Percentiles rank a stretch among this genome's conserved stretches.
These are phyloP conservation scores for Viola odorata DNA, from an alignment of 345 rosid species.

Conservation along the genomic window DNA sequence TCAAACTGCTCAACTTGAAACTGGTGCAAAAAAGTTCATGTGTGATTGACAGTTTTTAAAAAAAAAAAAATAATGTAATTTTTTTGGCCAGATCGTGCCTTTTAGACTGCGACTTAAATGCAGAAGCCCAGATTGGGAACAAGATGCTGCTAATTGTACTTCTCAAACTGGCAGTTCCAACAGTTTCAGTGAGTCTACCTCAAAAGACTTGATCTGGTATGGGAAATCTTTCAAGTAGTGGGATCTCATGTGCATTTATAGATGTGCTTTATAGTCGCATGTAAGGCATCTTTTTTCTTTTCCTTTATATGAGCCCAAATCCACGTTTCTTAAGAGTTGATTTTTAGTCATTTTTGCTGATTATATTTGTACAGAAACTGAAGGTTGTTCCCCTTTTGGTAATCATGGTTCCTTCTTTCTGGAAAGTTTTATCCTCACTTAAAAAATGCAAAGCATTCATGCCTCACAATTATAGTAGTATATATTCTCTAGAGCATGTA, in stretches of 20 bases:
- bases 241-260: background rate
- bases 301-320: background rate
- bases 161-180: slow-evolving; percentile 24
- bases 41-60: background rate
- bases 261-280: background rate
- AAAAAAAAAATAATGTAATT: background rate
- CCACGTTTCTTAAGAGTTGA: background rate
- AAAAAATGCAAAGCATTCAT: too few relatives aligned
- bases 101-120: slow-evolving; percentile 53
- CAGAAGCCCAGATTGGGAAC: slow-evolving; percentile 34
- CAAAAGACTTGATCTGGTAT: slow-evolving; percentile 72
- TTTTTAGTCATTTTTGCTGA: background rate
- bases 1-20: background rate
- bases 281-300: background rate
- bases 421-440: too few relatives aligned
- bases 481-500: background rate
- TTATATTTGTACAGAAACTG: background rate
- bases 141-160: slow-evolving; percentile 22
- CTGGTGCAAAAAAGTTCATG: background rate
- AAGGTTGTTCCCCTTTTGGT: background rate
- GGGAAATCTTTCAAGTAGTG: slow-evolving; percentile 1
- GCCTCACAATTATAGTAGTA: too few relatives aligned
- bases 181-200: slow-evolving; percentile 19
- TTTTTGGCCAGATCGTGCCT: slow-evolving; percentile 50
- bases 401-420: too few relatives aligned